Base-by-base conservation (phyloP, 2,329 filamentous ascomycete genomes). In the Lachnellula arida region DNA sequence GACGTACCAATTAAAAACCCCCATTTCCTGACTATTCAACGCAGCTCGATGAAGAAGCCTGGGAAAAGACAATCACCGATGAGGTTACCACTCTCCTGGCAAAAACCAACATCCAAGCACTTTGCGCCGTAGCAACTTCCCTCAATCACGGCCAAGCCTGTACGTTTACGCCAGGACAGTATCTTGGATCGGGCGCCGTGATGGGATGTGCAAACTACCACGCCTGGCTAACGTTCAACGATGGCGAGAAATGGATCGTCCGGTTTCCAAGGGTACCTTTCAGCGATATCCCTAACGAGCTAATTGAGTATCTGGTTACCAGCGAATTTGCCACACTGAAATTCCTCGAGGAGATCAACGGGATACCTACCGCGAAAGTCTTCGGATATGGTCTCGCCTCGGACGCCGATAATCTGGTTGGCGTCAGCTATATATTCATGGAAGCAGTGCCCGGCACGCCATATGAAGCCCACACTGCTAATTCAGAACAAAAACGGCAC, bases 121-220 rank as follows among this genome's bases (percentile, higher is more conserved):
- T 46, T 25, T 23, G 43, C 4, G 22, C n/a, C n/a, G 43, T 12
- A 46, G 43, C 43, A 14, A 37, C 34, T 22, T 37, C 28, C 12
- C 34, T 50, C 7, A 50, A 39, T 42, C 15, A 19, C 35, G 48
- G 48, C 34, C 17, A 39, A 22, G 22, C 34, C 25, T 50, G 48
- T 22, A 19, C 28, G 6, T 22, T 50, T 23, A 39, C 32, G 35
- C 28, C 32, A 40, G 32, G 17, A 2, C 35, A 35, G 17, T 22
- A 35, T 17, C 35, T 50, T 19, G 48, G 48, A 22, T 23, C 48
- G 12, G 28, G 48, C 14, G 48, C 48, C 9, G 15, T 50, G 1
- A 50, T 50, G 48, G 48, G 48, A 15, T 22, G 48, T 37, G 34
- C 17, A 11, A 50, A 50, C 48, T 50, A 50, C 34, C 28, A 50